A percentile compares a stretch with the other conserved stretches of the same genome.
These are phyloP conservation scores for Rhododendron simsii DNA, from an alignment of 148 eudicot species.

Conservation along the genomic window DNA sequence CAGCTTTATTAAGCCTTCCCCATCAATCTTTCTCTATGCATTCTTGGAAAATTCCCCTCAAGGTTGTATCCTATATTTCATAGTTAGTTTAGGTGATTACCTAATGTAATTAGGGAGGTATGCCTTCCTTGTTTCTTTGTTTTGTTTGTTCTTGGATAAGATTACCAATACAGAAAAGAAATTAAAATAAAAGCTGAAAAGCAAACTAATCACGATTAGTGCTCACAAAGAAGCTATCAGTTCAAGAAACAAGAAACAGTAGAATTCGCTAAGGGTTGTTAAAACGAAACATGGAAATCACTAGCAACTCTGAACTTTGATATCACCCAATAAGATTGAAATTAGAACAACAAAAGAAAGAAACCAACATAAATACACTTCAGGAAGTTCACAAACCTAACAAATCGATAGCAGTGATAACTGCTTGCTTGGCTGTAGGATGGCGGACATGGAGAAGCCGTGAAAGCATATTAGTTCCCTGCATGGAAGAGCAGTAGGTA, in stretches of 20 bases:
- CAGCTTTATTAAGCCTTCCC: background rate
- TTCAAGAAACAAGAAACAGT: background rate
- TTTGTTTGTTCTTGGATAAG: background rate
- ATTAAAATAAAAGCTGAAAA: background rate
- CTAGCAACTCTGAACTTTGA: background rate
- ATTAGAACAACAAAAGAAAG: background rate
- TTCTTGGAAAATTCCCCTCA: background rate
- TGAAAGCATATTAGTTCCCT: conserved; percentile 97
- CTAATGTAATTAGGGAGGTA: background rate
- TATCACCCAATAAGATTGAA: background rate
- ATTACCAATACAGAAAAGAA: background rate
- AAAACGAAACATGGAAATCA: background rate
- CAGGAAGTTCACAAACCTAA: conserved; percentile 55
- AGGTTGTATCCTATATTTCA: background rate
- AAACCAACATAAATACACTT: conserved; percentile 9
- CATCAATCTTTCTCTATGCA: background rate
- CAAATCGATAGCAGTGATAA: conserved; percentile 91
- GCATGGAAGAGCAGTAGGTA: conserved; percentile 22
- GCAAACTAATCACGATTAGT: background rate
- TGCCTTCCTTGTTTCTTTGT: background rate
- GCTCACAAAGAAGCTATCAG: background rate
- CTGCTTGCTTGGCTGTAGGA: conserved; percentile 96
- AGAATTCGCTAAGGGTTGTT: background rate
- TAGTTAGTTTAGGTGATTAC: background rate
- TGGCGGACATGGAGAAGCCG: conserved; percentile 93